These are phyloP conservation scores for Boletales sp. DNA, from an alignment of 768 basidiomycete genomes.

Conservation along the genomic window DNA sequence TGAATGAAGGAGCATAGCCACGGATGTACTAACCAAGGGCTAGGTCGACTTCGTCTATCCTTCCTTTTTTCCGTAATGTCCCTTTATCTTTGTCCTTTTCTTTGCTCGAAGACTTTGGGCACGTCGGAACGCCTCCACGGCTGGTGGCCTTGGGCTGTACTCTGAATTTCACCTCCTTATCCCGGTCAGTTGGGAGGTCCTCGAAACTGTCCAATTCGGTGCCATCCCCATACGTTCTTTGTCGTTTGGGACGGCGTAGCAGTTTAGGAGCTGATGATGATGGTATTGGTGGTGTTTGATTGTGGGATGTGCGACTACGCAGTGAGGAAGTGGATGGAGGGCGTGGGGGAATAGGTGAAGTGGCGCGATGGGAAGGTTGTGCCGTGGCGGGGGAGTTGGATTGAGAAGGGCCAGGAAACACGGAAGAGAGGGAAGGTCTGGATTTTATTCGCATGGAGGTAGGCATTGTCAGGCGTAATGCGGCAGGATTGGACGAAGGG, in stretches of 20 bases:
- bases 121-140: conserved; percentile 51
- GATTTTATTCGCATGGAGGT: conserved; percentile 73
- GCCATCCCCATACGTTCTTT: conserved; percentile 76
- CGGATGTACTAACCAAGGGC: conserved; percentile 36
- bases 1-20: background rate
- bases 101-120: conserved; percentile 36
- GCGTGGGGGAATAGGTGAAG: conserved; percentile 56
- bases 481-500: conserved; percentile 72
- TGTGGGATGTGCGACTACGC: conserved; percentile 32
- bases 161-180: conserved; percentile 71
- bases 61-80: conserved; percentile 55
- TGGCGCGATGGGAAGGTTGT: conserved; percentile 41
- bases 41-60: conserved; percentile 40
- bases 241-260: conserved; percentile 73
- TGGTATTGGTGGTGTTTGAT: conserved; percentile 31
- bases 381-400: conserved; percentile 17
- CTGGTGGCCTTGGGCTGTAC: conserved; percentile 70
- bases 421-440: conserved; percentile 69
- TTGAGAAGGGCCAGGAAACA: conserved; percentile 56
- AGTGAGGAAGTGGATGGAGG: conserved; percentile 56
- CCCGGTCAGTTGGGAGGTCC: conserved; percentile 82
- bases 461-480: conserved; percentile 83
- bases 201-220: conserved; percentile 88
- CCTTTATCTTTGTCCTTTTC: conserved; percentile 47
- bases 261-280: conserved; percentile 57